Percentiles rank a stretch among this genome's conserved stretches.
Evolutionary conservation across 352 stramenopile genomes (phyloP).

Genomic region (Globisporangium paroecandrum): DNA sequence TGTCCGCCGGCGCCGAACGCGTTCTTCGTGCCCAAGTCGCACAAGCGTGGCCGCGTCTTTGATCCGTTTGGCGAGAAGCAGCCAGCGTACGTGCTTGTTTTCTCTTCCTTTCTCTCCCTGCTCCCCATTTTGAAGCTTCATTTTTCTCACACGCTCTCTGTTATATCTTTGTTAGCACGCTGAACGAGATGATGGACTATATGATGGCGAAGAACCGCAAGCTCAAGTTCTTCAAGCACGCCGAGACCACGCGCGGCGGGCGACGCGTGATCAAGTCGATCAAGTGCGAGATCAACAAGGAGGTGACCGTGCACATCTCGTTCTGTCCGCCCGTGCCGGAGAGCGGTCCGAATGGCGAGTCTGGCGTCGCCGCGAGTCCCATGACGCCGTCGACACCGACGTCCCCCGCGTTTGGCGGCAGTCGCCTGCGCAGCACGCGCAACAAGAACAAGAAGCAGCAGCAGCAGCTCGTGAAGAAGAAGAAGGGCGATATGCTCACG

Average conservation of each 20-base stretch:
- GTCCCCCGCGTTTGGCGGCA: constrained; percentile 67
- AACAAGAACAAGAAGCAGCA: constrained; percentile 85
- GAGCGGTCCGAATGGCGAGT: constrained; percentile 75
- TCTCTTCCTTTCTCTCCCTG: not conserved
- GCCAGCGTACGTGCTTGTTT: constrained; percentile 37
- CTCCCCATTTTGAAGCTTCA: not conserved
- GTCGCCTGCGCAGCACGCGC: constrained; percentile 68
- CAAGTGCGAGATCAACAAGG: constrained; percentile 85
- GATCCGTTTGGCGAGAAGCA: constrained; percentile 83
- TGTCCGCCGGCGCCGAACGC: constrained; percentile 63
- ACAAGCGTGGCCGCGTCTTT: constrained; percentile 81
- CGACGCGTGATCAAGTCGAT: constrained; percentile 86
- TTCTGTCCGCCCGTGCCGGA: constrained; percentile 82
- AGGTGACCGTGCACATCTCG: constrained; percentile 77
- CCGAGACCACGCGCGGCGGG: constrained; percentile 77
- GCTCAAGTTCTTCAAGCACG: constrained; percentile 88
- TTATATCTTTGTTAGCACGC: constrained; percentile 29
- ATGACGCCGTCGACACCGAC: constrained; percentile 86
- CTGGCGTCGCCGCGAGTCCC: constrained; percentile 72
- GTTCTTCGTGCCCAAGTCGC: constrained; percentile 77
- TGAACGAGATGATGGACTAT: constrained; percentile 90
- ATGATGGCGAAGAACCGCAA: constrained; percentile 88
- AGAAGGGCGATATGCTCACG: constrained; percentile 84
- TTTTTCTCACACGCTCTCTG: not conserved
- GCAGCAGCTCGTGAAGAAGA: constrained; percentile 84